Conservation (phyloP, 805 yeast species). For the Brettanomyces bruxellensis region DNA sequence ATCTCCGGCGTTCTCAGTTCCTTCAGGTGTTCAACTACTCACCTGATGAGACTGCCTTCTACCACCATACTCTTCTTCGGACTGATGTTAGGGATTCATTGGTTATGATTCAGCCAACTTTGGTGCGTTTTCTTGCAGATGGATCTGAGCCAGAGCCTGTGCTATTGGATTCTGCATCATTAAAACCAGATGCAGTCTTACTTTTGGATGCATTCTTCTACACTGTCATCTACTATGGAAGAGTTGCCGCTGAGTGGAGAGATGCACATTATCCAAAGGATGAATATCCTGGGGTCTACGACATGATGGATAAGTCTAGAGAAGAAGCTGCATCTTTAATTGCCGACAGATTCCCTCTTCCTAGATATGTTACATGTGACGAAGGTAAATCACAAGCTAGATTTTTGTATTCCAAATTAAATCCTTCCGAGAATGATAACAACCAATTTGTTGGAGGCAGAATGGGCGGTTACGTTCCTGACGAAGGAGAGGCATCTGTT, state of each 20-base stretch:
- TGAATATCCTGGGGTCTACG: slow-evolving; percentile 83
- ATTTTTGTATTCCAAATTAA: slow-evolving; percentile 87
- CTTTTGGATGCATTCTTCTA: slow-evolving; percentile 95
- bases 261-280: slow-evolving; percentile 89
- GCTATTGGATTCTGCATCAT: slow-evolving; percentile 83
- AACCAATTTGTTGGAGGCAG: slow-evolving; percentile 33
- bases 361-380: slow-evolving; percentile 94
- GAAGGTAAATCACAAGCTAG: slow-evolving; percentile 99
- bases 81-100: slow-evolving; percentile 90
- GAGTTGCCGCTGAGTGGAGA: slow-evolving; percentile 93
- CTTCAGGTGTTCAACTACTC: slow-evolving; percentile 94
- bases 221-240: slow-evolving; percentile 91
- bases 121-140: slow-evolving; percentile 76
- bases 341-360: slow-evolving; percentile 93
- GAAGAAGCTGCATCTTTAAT: slow-evolving; percentile 87
- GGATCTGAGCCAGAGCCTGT: slow-evolving; percentile 84
- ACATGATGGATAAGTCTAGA: slow-evolving; percentile 80
- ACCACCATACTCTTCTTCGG: slow-evolving; percentile 82
- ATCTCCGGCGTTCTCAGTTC: slow-evolving; percentile 92
- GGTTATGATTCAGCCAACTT: slow-evolving; percentile 96
- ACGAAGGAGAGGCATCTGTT: slow-evolving; percentile 47
- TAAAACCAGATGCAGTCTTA: slow-evolving; percentile 79
- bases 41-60: slow-evolving; percentile 97
- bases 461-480: slow-evolving; percentile 36
- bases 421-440: slow-evolving; percentile 73